These are phyloP conservation scores for Rhodotorula sp. DNA, from an alignment of 1,284 basidiomycete genomes.

Conservation along the genomic window DNA sequence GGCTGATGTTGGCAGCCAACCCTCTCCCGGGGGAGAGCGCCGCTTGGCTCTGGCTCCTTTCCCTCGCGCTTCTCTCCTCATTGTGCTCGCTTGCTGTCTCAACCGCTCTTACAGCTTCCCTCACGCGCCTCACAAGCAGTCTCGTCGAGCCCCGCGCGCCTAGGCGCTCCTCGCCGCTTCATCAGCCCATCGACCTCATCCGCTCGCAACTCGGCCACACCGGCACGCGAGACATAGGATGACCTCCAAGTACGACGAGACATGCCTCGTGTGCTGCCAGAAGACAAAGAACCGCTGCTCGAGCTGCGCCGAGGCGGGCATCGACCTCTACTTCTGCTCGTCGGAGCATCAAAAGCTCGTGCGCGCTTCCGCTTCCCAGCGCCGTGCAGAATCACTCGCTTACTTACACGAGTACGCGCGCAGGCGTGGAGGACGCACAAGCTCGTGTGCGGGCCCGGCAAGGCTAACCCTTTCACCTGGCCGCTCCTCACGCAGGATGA, in stretches of 20 bases:
- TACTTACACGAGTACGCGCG: too few relatives aligned
- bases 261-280: constrained; percentile 8
- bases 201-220: not conserved
- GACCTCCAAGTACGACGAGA: too few relatives aligned
- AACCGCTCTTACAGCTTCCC: too few relatives aligned
- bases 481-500: not conserved
- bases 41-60: too few relatives aligned
- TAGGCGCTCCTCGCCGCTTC: too few relatives aligned
- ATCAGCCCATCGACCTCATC: not conserved
- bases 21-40: too few relatives aligned
- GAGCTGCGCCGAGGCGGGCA: not conserved
- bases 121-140: too few relatives aligned
- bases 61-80: too few relatives aligned
- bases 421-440: not conserved
- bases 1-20: too few relatives aligned
- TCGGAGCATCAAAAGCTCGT: not conserved
- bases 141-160: too few relatives aligned
- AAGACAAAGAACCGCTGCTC: not conserved
- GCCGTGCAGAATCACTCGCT: not conserved
- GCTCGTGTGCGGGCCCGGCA: not conserved
- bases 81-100: too few relatives aligned
- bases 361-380: not conserved
- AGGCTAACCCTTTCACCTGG: not conserved
- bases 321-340: constrained; percentile 1
- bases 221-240: not conserved